Percentiles rank a stretch among this genome's conserved stretches.
These are phyloP conservation scores for Kwoniella mangroviensis DNA, from an alignment of 768 basidiomycete species.

Conservation along the genomic window DNA sequence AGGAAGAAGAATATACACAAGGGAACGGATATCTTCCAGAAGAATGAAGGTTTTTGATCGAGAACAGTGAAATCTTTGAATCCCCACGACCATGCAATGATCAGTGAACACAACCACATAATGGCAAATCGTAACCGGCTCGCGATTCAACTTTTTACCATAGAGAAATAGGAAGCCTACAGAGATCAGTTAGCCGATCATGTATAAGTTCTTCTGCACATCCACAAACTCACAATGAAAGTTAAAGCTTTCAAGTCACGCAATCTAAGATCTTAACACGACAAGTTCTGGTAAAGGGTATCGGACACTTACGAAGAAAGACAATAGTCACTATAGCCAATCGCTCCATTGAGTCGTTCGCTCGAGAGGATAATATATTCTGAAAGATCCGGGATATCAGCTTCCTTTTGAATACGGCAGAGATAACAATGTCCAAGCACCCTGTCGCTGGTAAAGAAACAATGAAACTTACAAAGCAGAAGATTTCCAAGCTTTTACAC, in stretches of 20 bases:
- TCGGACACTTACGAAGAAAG: conserved; percentile 5
- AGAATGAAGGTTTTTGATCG: background rate
- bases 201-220: too few relatives aligned
- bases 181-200: background rate
- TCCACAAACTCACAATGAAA: conserved; percentile 8
- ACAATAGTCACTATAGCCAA: conserved; percentile 12
- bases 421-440: too few relatives aligned
- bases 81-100: too few relatives aligned
- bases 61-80: conserved; percentile 13
- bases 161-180: conserved; percentile 12
- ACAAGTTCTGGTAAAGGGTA: too few relatives aligned
- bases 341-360: conserved; percentile 11
- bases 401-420: too few relatives aligned
- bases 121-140: too few relatives aligned
- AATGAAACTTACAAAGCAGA: too few relatives aligned
- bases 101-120: too few relatives aligned
- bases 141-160: too few relatives aligned
- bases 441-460: too few relatives aligned
- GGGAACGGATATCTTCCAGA: conserved; percentile 5
- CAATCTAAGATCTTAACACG: too few relatives aligned
- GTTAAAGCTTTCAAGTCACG: conserved; percentile 5
- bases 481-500: background rate
- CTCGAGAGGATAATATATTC: conserved; percentile 8
- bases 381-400: too few relatives aligned
- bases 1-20: conserved; percentile 1